Base-by-base conservation (phyloP, 495 filamentous ascomycete genomes). In the Tuber microsphaerosporum region DNA sequence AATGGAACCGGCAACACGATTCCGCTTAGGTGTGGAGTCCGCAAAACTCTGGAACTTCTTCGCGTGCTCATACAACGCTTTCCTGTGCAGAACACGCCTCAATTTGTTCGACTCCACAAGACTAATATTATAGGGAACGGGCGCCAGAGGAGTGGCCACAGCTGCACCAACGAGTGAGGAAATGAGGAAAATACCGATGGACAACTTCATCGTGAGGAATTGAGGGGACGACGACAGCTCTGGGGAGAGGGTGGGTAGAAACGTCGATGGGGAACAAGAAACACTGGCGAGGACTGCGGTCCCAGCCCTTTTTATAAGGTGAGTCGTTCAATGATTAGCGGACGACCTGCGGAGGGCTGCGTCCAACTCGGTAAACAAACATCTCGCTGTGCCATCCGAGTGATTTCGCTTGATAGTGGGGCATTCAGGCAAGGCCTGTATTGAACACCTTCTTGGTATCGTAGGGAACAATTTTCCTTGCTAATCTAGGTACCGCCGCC, bases 1-100 rank as follows among this genome's bases (percentile, higher is more conserved):
- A 9, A 81, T 77, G 31, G 86, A 83, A 42, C 90, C 89, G 79
- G 91, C 90, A 37, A 89, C 88, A 70, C 91, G 86, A 78, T 88
- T 89, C 41, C 85, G 83, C 44, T 85, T 84, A 0, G 83, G 77
- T 74, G 84, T 83, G 48, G 79, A 77, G n/a, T 84, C 77, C 42
- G 87, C 84, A 72, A 87, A 79, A 48, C 82, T 81, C 75, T 86
- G 85, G 19, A 88, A 81, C 76, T 84, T 84, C 70, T 86, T 81
- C 19, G 86, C 83, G 72, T 86, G 86, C 10, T 79, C 81, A 41
- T 85, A 76, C 34, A 88, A 84, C 76, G 83, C 84, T 20, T 83
- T 76, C 56, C 83, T 73, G 17, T 72, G 74, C 43, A 83, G 71
- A 3, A 56, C 71, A 22, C 77, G 77, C 17, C 79, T 79, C 51